Percentiles rank a stretch among this genome's conserved stretches.
Evolutionary conservation across 2,329 filamentous ascomycete species (phyloP).

Genomic region (Penicillium concentricum): DNA sequence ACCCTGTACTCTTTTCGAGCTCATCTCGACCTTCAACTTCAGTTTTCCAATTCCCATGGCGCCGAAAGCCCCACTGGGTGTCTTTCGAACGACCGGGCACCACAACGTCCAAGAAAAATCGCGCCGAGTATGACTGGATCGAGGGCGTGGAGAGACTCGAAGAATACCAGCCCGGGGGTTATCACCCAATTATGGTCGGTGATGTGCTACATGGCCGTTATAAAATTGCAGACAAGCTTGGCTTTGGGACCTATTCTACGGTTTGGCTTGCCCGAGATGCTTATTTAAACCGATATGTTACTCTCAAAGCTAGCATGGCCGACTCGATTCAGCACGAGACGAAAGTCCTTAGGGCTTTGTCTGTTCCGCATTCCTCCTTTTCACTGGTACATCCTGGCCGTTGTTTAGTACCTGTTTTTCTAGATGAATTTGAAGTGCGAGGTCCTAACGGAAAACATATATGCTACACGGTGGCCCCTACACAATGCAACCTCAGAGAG

Average conservation of each 20-base stretch:
- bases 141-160: conserved; percentile 32
- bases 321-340: conserved; percentile 18
- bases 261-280: conserved; percentile 44
- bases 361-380: not conserved
- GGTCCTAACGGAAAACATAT: conserved; percentile 30
- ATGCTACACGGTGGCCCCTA: conserved; percentile 27
- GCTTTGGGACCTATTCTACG: conserved; percentile 44
- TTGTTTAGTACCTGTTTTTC: conserved; percentile 3
- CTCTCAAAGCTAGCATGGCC: conserved; percentile 30
- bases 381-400: conserved; percentile 2
- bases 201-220: conserved; percentile 36
- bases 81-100: not conserved
- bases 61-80: not conserved
- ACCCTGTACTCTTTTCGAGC: not conserved
- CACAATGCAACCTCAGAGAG: conserved; percentile 29
- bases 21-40: not conserved
- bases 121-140: conserved; percentile 30
- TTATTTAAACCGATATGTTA: conserved; percentile 25
- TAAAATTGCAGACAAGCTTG: conserved; percentile 43
- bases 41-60: not conserved
- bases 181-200: conserved; percentile 37
- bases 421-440: conserved; percentile 29
- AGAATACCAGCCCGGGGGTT: conserved; percentile 33
- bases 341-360: not conserved
- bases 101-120: conserved; percentile 5